Percentiles rank a stretch among this genome's conserved stretches.
Conservation (phyloP, 345 rosid genomes). For the Rhodomyrtus tomentosa region DNA sequence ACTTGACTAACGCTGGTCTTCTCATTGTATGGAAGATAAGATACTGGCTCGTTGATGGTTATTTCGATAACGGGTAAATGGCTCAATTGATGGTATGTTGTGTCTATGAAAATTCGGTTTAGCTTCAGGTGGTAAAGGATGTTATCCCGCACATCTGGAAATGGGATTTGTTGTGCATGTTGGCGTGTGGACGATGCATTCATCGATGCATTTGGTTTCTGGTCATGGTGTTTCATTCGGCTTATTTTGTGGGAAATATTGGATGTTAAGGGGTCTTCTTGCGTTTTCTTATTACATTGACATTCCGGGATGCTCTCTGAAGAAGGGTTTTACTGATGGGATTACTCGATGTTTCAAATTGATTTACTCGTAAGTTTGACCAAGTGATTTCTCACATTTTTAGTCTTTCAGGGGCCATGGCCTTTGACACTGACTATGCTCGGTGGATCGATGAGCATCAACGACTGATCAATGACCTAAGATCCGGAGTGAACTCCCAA, state of each 20-base stretch:
- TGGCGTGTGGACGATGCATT: not conserved
- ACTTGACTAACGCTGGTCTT: not conserved
- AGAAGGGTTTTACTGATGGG: not conserved
- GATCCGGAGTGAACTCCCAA: constrained; percentile 59
- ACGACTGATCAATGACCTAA: constrained; percentile 52
- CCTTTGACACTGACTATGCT: constrained; percentile 73
- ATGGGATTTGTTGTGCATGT: not conserved
- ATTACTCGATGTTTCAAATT: not conserved
- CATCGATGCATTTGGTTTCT: not conserved
- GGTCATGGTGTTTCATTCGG: not conserved
- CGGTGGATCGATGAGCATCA: constrained; percentile 93
- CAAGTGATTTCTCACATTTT: not conserved
- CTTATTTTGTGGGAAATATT: not conserved
- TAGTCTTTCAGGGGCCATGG: constrained; percentile 42
- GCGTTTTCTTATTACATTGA: not conserved
- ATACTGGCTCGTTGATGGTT: not conserved
- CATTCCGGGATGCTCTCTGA: not conserved
- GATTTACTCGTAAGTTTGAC: not conserved
- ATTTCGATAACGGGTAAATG: not conserved
- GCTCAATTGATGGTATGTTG: not conserved
- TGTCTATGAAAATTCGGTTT: not conserved
- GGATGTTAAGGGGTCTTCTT: not conserved
- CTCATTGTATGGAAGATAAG: not conserved
- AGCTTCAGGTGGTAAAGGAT: not conserved
- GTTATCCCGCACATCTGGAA: not conserved